A percentile compares a stretch with the other conserved stretches of the same genome.
Conservation (phyloP, 768 basidiomycete species). For the Mycena leptocephala region DNA sequence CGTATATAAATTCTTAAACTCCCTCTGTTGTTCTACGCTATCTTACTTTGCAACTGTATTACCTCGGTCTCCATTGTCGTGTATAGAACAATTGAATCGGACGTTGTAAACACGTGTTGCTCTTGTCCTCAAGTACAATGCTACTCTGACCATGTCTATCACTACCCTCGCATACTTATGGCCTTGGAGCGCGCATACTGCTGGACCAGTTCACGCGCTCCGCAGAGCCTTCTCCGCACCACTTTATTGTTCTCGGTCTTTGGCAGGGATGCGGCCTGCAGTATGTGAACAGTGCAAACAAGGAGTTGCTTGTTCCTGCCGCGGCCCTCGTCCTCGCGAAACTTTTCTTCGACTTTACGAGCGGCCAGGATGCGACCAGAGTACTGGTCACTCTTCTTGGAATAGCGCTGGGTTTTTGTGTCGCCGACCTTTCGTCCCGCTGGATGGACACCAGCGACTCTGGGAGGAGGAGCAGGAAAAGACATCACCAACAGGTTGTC, state of each 20-base stretch:
- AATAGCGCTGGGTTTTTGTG: conserved; percentile 77
- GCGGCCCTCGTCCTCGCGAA: conserved; percentile 73
- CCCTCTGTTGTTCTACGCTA: conserved; percentile 24
- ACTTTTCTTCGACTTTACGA: conserved; percentile 75
- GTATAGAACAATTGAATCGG: conserved; percentile 32
- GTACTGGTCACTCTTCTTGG: conserved; percentile 77
- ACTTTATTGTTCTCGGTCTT: conserved; percentile 78
- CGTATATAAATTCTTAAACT: conserved; percentile 25
- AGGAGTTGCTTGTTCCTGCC: conserved; percentile 69
- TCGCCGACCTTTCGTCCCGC: conserved; percentile 81
- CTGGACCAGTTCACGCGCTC: conserved; percentile 71
- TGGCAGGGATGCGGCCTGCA: conserved; percentile 86
- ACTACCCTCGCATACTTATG: conserved; percentile 71
- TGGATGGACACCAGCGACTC: conserved; percentile 68
- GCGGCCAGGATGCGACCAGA: conserved; percentile 68
- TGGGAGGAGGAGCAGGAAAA: conserved; percentile 50
- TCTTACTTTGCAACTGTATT: conserved; percentile 35
- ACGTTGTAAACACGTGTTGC: conserved; percentile 27
- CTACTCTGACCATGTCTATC: conserved; percentile 15
- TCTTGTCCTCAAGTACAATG: neutral
- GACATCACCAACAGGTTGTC: conserved; percentile 24
- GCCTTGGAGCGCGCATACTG: conserved; percentile 81
- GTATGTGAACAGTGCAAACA: conserved; percentile 72
- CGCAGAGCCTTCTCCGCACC: conserved; percentile 65
- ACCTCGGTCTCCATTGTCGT: conserved; percentile 23